Conservation (phyloP, 345 rosid genomes). For the Schrenkiella parvula region DNA sequence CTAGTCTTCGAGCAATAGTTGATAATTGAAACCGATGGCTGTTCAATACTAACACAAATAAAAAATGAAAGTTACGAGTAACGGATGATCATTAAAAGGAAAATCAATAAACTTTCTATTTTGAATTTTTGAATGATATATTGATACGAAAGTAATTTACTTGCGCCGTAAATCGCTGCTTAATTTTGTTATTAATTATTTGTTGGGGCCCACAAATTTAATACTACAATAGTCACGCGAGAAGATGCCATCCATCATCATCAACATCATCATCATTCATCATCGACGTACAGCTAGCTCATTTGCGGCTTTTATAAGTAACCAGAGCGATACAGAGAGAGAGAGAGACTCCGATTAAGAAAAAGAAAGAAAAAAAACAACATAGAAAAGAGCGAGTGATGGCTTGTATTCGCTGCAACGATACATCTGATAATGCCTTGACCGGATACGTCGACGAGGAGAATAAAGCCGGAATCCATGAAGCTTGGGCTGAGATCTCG, state of each 20-base stretch:
- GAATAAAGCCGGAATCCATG: background rate
- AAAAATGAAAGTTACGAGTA: too few species aligned
- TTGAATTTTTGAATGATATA: background rate
- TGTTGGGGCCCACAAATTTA: background rate
- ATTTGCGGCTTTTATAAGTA: conserved; percentile 18
- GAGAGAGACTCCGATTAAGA: too few species aligned
- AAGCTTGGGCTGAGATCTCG: conserved; percentile 13
- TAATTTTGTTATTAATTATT: background rate
- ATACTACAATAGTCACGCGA: background rate
- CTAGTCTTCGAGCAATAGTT: too few species aligned
- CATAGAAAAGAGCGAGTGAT: conserved; percentile 6
- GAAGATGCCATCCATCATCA: background rate
- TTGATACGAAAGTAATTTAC: background rate
- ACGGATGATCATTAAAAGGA: too few species aligned
- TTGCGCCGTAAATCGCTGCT: background rate
- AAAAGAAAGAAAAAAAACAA: too few species aligned
- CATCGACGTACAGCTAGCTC: background rate
- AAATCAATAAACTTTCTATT: too few species aligned
- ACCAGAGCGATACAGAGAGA: background rate
- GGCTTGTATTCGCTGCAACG: background rate
- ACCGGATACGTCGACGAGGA: background rate
- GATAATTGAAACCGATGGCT: background rate
- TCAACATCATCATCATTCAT: too few species aligned
- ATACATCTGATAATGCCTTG: too few species aligned
- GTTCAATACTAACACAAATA: too few species aligned